Evolutionary conservation across 2,329 filamentous ascomycete genomes (phyloP).

Genomic region (Epichloe typhina): DNA sequence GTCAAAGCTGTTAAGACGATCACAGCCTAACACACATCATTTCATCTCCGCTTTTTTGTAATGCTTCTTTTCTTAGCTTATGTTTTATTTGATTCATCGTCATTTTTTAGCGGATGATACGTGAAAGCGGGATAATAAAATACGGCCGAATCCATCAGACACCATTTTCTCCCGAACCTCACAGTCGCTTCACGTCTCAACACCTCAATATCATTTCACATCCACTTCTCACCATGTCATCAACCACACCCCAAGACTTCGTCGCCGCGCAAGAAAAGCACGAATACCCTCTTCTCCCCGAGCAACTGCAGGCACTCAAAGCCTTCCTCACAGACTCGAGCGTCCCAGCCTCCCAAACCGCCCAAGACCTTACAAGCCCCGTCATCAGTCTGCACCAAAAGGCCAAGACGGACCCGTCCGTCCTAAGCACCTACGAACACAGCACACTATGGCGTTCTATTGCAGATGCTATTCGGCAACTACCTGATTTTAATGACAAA

Average conservation of each 20-base stretch:
- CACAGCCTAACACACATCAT: neutral
- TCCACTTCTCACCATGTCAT: neutral
- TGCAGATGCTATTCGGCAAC: neutral
- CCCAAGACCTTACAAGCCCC: neutral
- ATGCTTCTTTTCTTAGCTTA: neutral
- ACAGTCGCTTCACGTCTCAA: neutral
- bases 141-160: neutral
- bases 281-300: neutral
- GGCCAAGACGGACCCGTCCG: neutral
- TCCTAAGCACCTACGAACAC: neutral
- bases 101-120: neutral
- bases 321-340: neutral
- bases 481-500: neutral
- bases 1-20: neutral
- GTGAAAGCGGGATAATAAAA: neutral
- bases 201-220: neutral
- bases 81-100: neutral
- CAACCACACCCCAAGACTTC: neutral
- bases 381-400: neutral
- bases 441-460: neutral
- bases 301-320: neutral
- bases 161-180: neutral
- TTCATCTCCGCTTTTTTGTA: neutral
- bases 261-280: neutral
- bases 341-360: neutral